Evolutionary conservation across 352 stramenopile species (phyloP), one percentile per base, ranked within the genome.

Genomic region (Globisporangium polare): DNA sequence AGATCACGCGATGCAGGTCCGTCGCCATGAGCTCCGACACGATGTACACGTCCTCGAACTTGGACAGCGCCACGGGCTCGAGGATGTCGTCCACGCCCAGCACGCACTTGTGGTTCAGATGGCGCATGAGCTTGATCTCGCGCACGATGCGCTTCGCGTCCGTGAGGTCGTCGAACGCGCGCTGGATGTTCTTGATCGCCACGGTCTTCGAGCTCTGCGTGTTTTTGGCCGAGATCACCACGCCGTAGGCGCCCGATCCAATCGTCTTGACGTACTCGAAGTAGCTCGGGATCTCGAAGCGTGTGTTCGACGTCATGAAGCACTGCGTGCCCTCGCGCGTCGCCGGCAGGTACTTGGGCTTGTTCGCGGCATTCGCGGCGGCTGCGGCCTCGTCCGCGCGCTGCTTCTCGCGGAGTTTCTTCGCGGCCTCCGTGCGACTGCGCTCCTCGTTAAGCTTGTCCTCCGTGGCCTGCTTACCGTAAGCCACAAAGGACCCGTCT

Each of bases 111-210:
- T 96, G 90, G 27, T 89, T 65, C 83, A 99, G 63, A 53, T 96
- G 88, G 5, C 91, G 75, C 81, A 98, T 90, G 35, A 98, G 71
- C 58, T 95, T 94, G 68, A 99, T 98, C 79, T 99, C 97, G 0
- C 97, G 80, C 22, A 99, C 83, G 62, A 99, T 99, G 50, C 97
- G 90, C 72, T 99, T 99, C 27, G 97, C 97, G 73, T 99, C 97
- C 24, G 98, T 98, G 39, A 99, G 85, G 71, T 99, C 97, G 54
- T 98, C 92, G 69, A 99, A 99, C 17, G 90, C 90, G 24, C 83
- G 74, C 46, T 94, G 80, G 47, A 98, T 97, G 74, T 98, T 98
- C 75, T 98, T 98, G 65, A 98, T 97, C 1, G 84, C 81, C 18
- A 86, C 68, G 0, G 75, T 87, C 37, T 77, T 80, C 9, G 69